Evolutionary conservation across 1,284 basidiomycete genomes (phyloP), one percentile per base, ranked within the genome.

Genomic region (Neotropicomus parvogracilis): DNA sequence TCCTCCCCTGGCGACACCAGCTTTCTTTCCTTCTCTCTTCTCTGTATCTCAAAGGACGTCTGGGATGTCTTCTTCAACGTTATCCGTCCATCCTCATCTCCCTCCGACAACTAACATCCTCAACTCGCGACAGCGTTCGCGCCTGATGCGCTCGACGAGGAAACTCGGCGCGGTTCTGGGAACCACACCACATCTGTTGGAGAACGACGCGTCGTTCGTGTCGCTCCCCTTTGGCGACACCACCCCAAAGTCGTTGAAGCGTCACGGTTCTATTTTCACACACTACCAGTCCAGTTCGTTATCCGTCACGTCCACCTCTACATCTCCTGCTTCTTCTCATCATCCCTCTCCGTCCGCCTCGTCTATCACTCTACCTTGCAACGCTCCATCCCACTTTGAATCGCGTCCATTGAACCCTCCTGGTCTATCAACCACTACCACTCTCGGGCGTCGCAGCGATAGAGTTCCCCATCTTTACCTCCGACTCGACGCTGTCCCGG

Each of bases 81-180:
- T 55, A 11, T 28, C 50, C 9, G 46, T 48, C 17, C 44, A 50
- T 47, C 43, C 53, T 4, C 49, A 45, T 26, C 66, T 54, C 12
- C 66, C 63, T 8, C 75, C 76, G 0, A 81, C 79, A 7, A 63
- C 67, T 45, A 81, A 82, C 59, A 65, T 56, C 16, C 75, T 83
- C 31, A 68, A 73, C 42, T 59, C 68, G 0, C 64, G 69, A 36
- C 73, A 82, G 51, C 78, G 80, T 13, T 58, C 70, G 6, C 78
- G 78, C 44, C 74, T 82, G 20, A 68, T 83, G 35, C 75, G 77
- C 40, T 79, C 81, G 0, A 75, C 81, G 1, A 71, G 79, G 53
- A 85, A 85, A 57, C 71, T 83, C 33, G 77, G 72, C 16, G 70
- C 72, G 0, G 67, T 85, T 26, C 71, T 83, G 26, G 81, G 83